A percentile compares a stretch with the other conserved stretches of the same genome.
These are phyloP conservation scores for Rhizophora apiculata DNA, from an alignment of 345 rosid species.

Conservation along the genomic window DNA sequence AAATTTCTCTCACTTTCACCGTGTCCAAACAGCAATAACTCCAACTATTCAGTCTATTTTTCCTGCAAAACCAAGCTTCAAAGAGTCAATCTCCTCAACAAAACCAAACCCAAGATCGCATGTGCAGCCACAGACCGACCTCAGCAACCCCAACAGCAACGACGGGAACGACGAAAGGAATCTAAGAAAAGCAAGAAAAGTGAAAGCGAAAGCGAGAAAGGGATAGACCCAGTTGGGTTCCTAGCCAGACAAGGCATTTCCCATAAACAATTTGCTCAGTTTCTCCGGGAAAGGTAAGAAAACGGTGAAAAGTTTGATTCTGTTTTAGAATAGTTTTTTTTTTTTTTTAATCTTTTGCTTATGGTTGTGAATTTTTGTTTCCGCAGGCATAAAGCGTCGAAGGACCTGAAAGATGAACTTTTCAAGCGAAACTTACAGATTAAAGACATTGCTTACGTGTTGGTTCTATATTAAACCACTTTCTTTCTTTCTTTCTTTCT, in stretches of 20 bases:
- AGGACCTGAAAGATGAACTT: constrained; percentile 82
- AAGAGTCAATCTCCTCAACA: constrained; percentile 14
- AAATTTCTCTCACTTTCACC: constrained; percentile 18
- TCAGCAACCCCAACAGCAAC: constrained; percentile 21
- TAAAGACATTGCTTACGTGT: constrained; percentile 87
- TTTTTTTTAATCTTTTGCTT: no score
- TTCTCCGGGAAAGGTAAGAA: constrained; percentile 83
- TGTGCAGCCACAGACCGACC: constrained; percentile 43
- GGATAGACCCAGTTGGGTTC: constrained; percentile 64
- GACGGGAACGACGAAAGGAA: constrained; percentile 2
- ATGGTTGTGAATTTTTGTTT: constrained; percentile 7
- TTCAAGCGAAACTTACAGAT: constrained; percentile 61
- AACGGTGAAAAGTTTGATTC: background rate
- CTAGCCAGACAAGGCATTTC: constrained; percentile 63
- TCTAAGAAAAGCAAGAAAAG: constrained; percentile 37
- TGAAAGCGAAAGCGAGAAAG: constrained; percentile 40
- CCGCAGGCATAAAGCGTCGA: constrained; percentile 74
- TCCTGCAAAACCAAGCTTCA: constrained; percentile 20
- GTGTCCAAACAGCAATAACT: constrained; percentile 15
- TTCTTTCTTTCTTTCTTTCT: background rate
- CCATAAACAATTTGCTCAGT: constrained; percentile 76
- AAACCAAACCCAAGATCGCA: constrained; percentile 20
- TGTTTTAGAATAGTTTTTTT: background rate
- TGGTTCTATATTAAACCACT: constrained; percentile 17
- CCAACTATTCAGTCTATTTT: constrained; percentile 9